Conservation (phyloP, 208 protist species). For the Trichomonas vaginalis region DNA sequence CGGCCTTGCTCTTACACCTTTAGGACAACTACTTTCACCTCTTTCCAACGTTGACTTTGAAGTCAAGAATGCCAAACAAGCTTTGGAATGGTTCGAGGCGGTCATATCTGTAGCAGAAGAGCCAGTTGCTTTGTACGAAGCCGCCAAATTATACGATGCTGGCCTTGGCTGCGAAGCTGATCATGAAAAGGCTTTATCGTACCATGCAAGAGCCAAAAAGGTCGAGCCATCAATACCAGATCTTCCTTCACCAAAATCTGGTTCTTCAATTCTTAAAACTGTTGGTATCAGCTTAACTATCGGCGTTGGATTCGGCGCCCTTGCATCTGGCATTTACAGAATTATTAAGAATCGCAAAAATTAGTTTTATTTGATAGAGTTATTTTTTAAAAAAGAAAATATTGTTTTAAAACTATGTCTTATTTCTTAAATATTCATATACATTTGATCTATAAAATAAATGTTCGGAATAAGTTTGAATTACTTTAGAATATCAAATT, state of each 20-base stretch:
- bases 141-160: background rate
- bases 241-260: background rate
- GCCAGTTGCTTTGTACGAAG: background rate
- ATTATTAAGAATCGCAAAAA: background rate
- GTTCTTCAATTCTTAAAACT: background rate
- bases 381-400: too few relatives aligned
- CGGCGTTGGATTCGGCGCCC: background rate
- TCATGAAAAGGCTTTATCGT: background rate
- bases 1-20: background rate
- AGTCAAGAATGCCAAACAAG: background rate
- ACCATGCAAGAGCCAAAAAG: background rate
- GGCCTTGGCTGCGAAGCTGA: background rate
- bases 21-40: background rate
- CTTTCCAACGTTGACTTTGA: background rate
- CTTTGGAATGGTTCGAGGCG: background rate
- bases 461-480: too few relatives aligned
- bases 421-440: too few relatives aligned
- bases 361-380: too few relatives aligned
- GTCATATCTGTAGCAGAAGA: background rate
- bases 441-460: too few relatives aligned
- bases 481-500: too few relatives aligned
- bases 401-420: too few relatives aligned
- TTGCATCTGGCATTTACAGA: background rate
- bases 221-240: background rate
- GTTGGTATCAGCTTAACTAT: background rate